A percentile compares a stretch with the other conserved stretches of the same genome.
These are phyloP conservation scores for Petunia hybrid DNA, from an alignment of 305 asterid genomes.

Conservation along the genomic window DNA sequence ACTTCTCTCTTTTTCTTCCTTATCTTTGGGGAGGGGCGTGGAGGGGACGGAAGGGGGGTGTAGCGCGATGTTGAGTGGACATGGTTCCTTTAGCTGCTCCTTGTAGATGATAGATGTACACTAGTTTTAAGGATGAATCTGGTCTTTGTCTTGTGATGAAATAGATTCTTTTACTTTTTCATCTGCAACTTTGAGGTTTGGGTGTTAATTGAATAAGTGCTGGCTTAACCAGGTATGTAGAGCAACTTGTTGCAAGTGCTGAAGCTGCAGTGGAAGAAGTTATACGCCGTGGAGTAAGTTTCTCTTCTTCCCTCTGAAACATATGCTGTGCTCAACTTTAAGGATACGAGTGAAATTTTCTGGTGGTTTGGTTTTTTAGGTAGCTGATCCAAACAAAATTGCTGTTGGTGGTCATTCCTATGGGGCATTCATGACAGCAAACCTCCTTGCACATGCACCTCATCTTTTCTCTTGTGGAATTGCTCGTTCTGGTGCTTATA, in stretches of 20 bases:
- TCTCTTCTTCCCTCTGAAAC: conserved; percentile 28
- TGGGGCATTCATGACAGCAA: conserved; percentile 99
- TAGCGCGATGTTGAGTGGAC: neutral
- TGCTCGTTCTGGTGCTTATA: conserved; percentile 99
- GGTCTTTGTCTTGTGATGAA: neutral
- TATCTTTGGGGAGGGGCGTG: neutral
- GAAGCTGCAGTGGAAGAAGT: conserved; percentile 99
- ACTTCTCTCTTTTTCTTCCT: neutral
- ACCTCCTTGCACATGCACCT: conserved; percentile 97
- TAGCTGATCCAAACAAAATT: conserved; percentile 92
- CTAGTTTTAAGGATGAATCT: neutral
- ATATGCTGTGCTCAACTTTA: neutral
- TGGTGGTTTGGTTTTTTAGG: conserved; percentile 55
- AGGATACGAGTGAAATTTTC: conserved; percentile 30
- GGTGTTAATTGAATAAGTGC: conserved; percentile 23
- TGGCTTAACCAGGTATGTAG: conserved; percentile 72
- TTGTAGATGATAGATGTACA: conserved; percentile 7
- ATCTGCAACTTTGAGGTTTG: conserved; percentile 18
- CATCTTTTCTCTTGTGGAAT: conserved; percentile 94
- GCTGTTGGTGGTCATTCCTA: conserved; percentile 98
- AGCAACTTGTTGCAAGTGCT: conserved; percentile 96
- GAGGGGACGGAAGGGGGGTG: neutral
- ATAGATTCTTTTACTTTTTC: neutral
- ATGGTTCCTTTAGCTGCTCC: neutral
- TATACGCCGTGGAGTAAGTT: conserved; percentile 86